Evolutionary conservation across 2,329 filamentous ascomycete genomes (phyloP).

Genomic region (Orbilia javanica): DNA sequence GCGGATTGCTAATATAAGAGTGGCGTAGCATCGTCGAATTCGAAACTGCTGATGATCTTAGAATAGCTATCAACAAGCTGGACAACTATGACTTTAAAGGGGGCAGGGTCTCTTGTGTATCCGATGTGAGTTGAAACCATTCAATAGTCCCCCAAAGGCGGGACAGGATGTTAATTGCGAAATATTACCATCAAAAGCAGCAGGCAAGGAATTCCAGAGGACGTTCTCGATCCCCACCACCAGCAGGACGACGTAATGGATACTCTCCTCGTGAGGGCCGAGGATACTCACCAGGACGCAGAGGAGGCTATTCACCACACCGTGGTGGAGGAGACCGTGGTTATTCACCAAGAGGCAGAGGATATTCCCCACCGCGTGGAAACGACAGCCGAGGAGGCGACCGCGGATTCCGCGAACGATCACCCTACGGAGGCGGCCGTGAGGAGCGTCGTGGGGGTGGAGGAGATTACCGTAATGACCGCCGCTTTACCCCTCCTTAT

Average conservation of each 20-base stretch:
- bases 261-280: constrained; percentile 45
- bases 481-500: constrained; percentile 54
- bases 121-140: constrained; percentile 77
- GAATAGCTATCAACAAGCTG: constrained; percentile 92
- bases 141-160: constrained; percentile 28
- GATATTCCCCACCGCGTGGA: constrained; percentile 56
- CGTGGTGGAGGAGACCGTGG: constrained; percentile 36
- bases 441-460: constrained; percentile 59
- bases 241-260: constrained; percentile 41
- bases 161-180: constrained; percentile 25
- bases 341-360: constrained; percentile 50
- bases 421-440: constrained; percentile 59
- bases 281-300: constrained; percentile 53
- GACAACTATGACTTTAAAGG: constrained; percentile 95
- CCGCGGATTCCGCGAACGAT: constrained; percentile 61
- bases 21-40: constrained; percentile 93
- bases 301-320: constrained; percentile 51
- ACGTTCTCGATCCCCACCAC: constrained; percentile 51
- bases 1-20: neutral
- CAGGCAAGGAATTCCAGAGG: constrained; percentile 56
- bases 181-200: neutral
- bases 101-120: constrained; percentile 82
- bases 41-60: constrained; percentile 89
- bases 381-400: constrained; percentile 60
- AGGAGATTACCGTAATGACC: constrained; percentile 60